These are phyloP conservation scores for Stenogyne calaminthoides DNA, from an alignment of 305 asterid genomes.

Conservation along the genomic window DNA sequence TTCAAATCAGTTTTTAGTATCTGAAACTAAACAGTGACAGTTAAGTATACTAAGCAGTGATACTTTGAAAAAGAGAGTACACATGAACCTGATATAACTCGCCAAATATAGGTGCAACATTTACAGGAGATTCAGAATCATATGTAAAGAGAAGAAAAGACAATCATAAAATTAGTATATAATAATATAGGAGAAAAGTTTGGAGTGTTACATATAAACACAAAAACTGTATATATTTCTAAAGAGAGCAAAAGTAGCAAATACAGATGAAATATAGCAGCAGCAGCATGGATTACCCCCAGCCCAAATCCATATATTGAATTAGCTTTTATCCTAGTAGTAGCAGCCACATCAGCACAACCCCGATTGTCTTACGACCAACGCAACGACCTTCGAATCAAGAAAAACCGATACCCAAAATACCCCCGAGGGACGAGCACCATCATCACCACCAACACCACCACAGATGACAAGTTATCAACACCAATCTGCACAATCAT, in stretches of 20 bases:
- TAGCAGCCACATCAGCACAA: no score
- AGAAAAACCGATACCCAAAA: conserved; percentile 4
- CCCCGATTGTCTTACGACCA: no score
- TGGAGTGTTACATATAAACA: conserved; percentile 36
- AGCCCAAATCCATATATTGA: conserved; percentile 34
- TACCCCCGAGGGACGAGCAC: conserved; percentile 22
- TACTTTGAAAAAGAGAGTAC: no score
- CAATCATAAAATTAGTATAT: conserved; percentile 32
- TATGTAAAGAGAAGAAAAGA: neutral
- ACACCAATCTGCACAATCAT: conserved; percentile 35
- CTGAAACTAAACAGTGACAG: no score
- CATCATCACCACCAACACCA: conserved; percentile 13
- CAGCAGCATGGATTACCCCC: conserved; percentile 37
- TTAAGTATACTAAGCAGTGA: no score
- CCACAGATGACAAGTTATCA: conserved; percentile 28
- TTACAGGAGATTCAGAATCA: neutral
- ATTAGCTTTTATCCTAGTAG: no score
- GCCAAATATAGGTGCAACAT: no score
- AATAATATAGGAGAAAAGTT: conserved; percentile 19
- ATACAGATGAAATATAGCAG: conserved; percentile 20
- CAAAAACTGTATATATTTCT: conserved; percentile 31
- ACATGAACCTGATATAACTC: no score
- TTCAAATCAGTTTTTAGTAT: no score
- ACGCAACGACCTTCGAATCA: conserved; percentile 2
- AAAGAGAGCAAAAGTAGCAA: conserved; percentile 27